Evolutionary conservation across 495 filamentous ascomycete genomes (phyloP), one percentile per base, ranked within the genome.

Genomic region (Penicillium odoratum): DNA sequence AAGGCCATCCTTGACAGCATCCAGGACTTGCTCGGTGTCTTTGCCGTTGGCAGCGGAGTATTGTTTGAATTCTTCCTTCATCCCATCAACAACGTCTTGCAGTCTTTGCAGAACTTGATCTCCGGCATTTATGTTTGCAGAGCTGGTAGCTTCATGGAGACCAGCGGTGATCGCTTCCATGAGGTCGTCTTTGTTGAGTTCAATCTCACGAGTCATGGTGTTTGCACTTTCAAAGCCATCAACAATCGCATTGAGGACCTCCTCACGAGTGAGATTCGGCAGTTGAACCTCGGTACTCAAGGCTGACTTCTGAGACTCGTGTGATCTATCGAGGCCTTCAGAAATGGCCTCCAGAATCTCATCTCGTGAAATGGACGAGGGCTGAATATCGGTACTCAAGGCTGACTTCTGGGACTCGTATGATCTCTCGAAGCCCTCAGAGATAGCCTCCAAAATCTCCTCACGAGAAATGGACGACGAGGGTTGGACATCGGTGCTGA

Each of bases 1-100:
- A 38, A 96, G 81, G 3, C 90, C 90, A 68, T 95, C 91, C 66
- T 89, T 92, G 55, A 93, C 84, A 2, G 91, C 88, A 67, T 93
- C 89, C 3, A 96, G 78, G 26, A 95, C 82, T 62, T 94, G 86
- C 67, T 91, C 89, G 0, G 88, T 91, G 64, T 92, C 90, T 51
- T 83, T 78, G 44, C 88, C 89, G 62, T 84, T 89, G 28, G 87
- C 85, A 0, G 88, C 78, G 15, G 88, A 83, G 62, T 88, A 91
- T 63, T 92, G 81, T 63, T 91, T 88, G 48, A 88, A 82, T 66
- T 90, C 87, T 21, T 86, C 80, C 43, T 83, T 85, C 82, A 97
- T 88, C 21, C 80, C 80, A 11, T 90, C 82, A 63, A 91, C 81
- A 44, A 96, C 81, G 28, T 90, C 88, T 28, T 89, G 83, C 18